Evolutionary conservation across 352 stramenopile species (phyloP), one percentile per base, ranked within the genome.

Genomic region (Phytophthora aleatoria): DNA sequence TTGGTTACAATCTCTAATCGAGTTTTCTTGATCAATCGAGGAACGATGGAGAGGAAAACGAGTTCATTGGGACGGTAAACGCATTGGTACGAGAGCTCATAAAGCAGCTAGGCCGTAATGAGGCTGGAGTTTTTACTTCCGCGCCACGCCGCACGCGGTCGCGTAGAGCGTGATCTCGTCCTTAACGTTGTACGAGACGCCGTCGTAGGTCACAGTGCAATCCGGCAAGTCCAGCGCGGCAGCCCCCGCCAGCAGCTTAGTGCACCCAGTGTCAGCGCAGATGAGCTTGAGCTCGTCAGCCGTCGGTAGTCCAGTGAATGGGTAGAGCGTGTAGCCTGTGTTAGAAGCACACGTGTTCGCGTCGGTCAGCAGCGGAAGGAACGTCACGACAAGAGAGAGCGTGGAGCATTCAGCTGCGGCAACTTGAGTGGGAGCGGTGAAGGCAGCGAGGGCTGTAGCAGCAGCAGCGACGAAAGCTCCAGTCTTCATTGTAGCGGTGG

Each of bases 121-220:
- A 24, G 20, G 20, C 20, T 20, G 20, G 20, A 20, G 20, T 20
- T 50, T 44, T 67, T 66, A 71, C 50, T 67, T 67, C n/a, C 50
- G 45, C 31, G 51, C 28, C 28, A 56, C 64, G n/a, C 64, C 51
- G 27, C 64, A 72, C 13, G 61, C 33, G 9, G 56, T 70, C 33
- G 53, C 56, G 53, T 72, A 64, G 26, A 62, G 51, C 31, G 54
- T 66, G 44, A 74, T 49, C 16, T 74, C 54, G 41, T 70, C 61
- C 44, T 72, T 64, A 45, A 70, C 24, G 31, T 73, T 73, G 58
- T 70, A 73, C 9, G 33, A 39, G 27, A 71, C 57, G 15, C 57
- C 57, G 35, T 73, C 15, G 63, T 69, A 72, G 20, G 54, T 56
- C 45, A 76, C 57, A n/a, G 58, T 69, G 50, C 68, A 76, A 54